A percentile compares a stretch with the other conserved stretches of the same genome.
Conservation (phyloP, 441 rosid genomes). For the Erysimum cheiri region DNA sequence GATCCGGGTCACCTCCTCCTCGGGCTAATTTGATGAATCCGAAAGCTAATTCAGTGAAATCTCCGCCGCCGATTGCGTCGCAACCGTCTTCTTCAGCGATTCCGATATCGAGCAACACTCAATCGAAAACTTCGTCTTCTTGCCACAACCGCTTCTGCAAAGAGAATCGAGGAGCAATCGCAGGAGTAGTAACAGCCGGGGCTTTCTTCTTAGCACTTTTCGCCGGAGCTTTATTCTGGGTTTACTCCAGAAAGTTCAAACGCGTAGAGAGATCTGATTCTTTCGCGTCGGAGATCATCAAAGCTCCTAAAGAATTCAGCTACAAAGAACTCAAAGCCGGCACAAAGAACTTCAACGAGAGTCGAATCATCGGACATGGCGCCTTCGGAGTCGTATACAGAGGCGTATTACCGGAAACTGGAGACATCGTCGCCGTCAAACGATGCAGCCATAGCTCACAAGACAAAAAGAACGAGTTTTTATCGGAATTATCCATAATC, state of each 20-base stretch:
- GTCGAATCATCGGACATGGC: slow-evolving; percentile 80
- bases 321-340: slow-evolving; percentile 83
- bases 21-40: slow-evolving; percentile 67
- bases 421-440: slow-evolving; percentile 85
- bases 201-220: slow-evolving; percentile 82
- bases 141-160: slow-evolving; percentile 81
- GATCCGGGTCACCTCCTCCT: slow-evolving; percentile 45
- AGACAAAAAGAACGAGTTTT: slow-evolving; percentile 73
- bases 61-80: slow-evolving; percentile 76
- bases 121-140: slow-evolving; percentile 50
- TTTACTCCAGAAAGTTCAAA: slow-evolving; percentile 65
- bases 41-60: slow-evolving; percentile 58
- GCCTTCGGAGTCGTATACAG: slow-evolving; percentile 93
- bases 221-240: slow-evolving; percentile 79
- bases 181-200: slow-evolving; percentile 91
- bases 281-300: slow-evolving; percentile 80
- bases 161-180: slow-evolving; percentile 83
- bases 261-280: slow-evolving; percentile 68
- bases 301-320: slow-evolving; percentile 83
- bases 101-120: slow-evolving; percentile 34
- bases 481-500: slow-evolving; percentile 86
- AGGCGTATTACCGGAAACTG: slow-evolving; percentile 70
- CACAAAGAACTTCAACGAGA: slow-evolving; percentile 72
- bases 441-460: slow-evolving; percentile 78
- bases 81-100: slow-evolving; percentile 54